Evolutionary conservation across 148 eudicot genomes (phyloP).

Genomic region (Chenopodium quinoa): DNA sequence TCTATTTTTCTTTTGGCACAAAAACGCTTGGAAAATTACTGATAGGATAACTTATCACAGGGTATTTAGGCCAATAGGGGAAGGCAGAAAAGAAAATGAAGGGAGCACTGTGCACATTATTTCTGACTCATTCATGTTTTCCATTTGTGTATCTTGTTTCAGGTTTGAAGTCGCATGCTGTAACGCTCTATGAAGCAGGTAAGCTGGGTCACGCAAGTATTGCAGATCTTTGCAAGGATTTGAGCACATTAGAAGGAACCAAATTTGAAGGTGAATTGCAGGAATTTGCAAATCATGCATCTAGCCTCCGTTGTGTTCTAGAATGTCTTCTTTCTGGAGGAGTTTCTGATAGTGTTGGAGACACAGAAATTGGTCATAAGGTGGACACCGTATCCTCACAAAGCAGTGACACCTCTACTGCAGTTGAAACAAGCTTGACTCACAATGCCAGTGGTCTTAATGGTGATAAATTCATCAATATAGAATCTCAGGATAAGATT

Average conservation of each 20-base stretch:
- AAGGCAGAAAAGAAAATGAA: background rate
- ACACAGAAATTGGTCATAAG: slow-evolving; percentile 29
- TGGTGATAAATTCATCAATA: slow-evolving; percentile 25
- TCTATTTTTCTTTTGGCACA: background rate
- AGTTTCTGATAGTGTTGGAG: slow-evolving; percentile 43
- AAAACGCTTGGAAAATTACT: background rate
- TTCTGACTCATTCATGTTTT: slow-evolving; percentile 7
- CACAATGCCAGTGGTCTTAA: slow-evolving; percentile 27
- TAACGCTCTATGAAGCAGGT: slow-evolving; percentile 94
- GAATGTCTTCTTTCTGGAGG: slow-evolving; percentile 95
- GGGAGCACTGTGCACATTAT: background rate
- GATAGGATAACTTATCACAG: background rate
- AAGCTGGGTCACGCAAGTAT: slow-evolving; percentile 92
- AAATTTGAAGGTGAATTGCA: slow-evolving; percentile 97
- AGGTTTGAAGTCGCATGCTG: slow-evolving; percentile 98
- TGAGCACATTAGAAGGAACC: slow-evolving; percentile 85
- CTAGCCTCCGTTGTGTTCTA: slow-evolving; percentile 83
- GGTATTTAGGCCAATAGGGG: background rate
- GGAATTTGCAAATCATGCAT: slow-evolving; percentile 99
- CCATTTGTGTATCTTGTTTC: slow-evolving; percentile 28
- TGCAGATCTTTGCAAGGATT: slow-evolving; percentile 91
- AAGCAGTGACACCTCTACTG: slow-evolving; percentile 34
- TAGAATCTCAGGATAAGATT: slow-evolving; percentile 20
- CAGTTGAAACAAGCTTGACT: slow-evolving; percentile 31
- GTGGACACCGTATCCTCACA: slow-evolving; percentile 30